Evolutionary conservation across 352 stramenopile species (phyloP).

Genomic region (Pythium chondricola): DNA sequence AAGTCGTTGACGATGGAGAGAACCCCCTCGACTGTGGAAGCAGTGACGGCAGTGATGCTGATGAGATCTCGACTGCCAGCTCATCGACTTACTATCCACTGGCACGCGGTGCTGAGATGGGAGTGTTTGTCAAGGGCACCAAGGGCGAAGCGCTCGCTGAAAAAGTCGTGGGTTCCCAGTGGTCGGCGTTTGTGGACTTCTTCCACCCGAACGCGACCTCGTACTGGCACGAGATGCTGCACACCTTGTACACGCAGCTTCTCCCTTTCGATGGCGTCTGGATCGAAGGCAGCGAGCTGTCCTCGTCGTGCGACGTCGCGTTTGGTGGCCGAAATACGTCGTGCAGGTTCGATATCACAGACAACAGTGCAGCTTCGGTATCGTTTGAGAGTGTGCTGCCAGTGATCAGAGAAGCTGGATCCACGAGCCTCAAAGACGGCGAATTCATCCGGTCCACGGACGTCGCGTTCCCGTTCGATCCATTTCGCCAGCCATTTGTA

Average conservation of each 20-base stretch:
- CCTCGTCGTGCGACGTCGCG: slow-evolving; percentile 49
- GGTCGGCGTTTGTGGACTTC: slow-evolving; percentile 81
- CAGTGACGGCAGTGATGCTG: neutral
- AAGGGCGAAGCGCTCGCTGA: slow-evolving; percentile 53
- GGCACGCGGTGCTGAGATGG: slow-evolving; percentile 29
- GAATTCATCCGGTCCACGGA: slow-evolving; percentile 64
- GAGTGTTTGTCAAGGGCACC: slow-evolving; percentile 77
- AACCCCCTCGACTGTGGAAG: neutral
- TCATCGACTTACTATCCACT: slow-evolving; percentile 22
- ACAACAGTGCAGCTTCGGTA: neutral
- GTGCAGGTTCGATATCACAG: neutral
- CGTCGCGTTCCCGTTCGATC: slow-evolving; percentile 74
- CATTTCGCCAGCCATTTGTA: slow-evolving; percentile 71
- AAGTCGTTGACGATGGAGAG: slow-evolving; percentile 3
- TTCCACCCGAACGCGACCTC: slow-evolving; percentile 63
- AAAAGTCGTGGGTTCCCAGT: slow-evolving; percentile 57
- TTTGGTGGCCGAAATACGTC: slow-evolving; percentile 9
- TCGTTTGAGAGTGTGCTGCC: neutral
- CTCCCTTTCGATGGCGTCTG: slow-evolving; percentile 78
- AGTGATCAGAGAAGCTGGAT: neutral
- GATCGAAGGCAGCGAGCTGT: slow-evolving; percentile 82
- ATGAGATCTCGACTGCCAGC: neutral
- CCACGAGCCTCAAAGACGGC: neutral
- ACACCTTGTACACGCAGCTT: slow-evolving; percentile 47
- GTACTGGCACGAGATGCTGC: slow-evolving; percentile 69